Evolutionary conservation across 805 yeast species (phyloP).

Genomic region (Candida montana): DNA sequence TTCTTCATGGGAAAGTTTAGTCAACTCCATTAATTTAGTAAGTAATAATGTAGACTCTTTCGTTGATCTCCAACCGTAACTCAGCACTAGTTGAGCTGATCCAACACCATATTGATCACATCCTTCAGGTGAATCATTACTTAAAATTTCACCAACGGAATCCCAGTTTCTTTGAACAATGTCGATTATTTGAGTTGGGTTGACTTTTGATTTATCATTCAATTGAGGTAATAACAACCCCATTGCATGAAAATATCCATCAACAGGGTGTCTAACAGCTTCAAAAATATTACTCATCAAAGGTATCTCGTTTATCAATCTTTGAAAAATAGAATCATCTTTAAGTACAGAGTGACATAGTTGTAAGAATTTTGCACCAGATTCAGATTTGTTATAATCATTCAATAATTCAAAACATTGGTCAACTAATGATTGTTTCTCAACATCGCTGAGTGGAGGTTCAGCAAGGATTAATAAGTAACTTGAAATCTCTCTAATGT

Average conservation of each 20-base stretch:
- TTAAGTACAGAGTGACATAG: conserved; percentile 38
- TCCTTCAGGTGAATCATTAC: conserved; percentile 71
- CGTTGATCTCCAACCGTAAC: conserved; percentile 78
- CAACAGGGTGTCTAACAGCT: conserved; percentile 51
- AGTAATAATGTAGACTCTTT: conserved; percentile 67
- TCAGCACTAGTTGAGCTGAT: conserved; percentile 44
- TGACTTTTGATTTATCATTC: conserved; percentile 4
- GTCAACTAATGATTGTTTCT: conserved; percentile 12
- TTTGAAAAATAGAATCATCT: conserved; percentile 27
- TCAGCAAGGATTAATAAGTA: conserved; percentile 34
- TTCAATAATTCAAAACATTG: conserved; percentile 37
- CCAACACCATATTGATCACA: conserved; percentile 39
- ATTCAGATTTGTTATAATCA: conserved; percentile 58
- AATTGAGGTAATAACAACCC: conserved; percentile 34
- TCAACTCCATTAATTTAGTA: conserved; percentile 34
- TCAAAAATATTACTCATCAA: conserved; percentile 30
- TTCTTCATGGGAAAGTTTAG: conserved; percentile 20
- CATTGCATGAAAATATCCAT: conserved; percentile 66
- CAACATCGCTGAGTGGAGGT: conserved; percentile 5
- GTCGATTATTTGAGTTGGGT: conserved; percentile 10
- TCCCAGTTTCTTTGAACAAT: conserved; percentile 29
- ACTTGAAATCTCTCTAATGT: conserved; percentile 54
- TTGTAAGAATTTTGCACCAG: conserved; percentile 66
- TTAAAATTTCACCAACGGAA: conserved; percentile 38
- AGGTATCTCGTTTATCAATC: conserved; percentile 31